Evolutionary conservation across 495 filamentous ascomycete genomes (phyloP), one percentile per base, ranked within the genome.

Genomic region (Podospora didyma): DNA sequence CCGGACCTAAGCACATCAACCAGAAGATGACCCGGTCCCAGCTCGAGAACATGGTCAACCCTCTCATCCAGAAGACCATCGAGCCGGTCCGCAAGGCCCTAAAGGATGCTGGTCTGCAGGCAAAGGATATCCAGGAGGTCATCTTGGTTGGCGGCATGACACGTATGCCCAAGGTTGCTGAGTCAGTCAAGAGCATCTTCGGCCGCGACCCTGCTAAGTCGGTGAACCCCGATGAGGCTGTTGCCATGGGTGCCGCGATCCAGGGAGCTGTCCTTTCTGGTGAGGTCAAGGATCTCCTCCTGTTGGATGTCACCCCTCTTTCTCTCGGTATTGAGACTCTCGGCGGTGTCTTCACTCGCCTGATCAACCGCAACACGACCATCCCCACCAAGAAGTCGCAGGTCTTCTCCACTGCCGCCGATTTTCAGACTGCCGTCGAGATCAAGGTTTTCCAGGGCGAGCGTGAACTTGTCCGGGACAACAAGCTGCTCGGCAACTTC

Each of bases 361-460:
- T 98, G 73, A 98, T 98, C 83, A 97, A 96, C 86, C 92, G 94
- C 63, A 98, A 98, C 85, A 98, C 94, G 68, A 98, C 94, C 63
- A 98, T 98, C 74, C 94, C 94, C 52, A 97, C 94, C 76, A 98
- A 97, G 87, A 98, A 98, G 80, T 96, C 92, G 34, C 94, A 97
- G 80, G 83, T 91, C 62, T 98, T 98, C 84, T 97, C 94, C 51
- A 98, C 94, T 47, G 94, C 94, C 52, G 94, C 94, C 65, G 94
- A 98, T 71, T 97, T 96, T 89, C 94, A 98, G 84, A 96, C 89
- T 58, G 94, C 94, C 64, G 94, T 98, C 73, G 94, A 98, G 82
- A 98, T 98, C 84, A 98, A 98, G 87, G 95, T 98, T 54, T 97
- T 86, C 89, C 94, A 98, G 85, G 94, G 94, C 80, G 94, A 98